Evolutionary conservation across 257 asterid genomes (phyloP).

Genomic region (Fraxinus anomala): DNA sequence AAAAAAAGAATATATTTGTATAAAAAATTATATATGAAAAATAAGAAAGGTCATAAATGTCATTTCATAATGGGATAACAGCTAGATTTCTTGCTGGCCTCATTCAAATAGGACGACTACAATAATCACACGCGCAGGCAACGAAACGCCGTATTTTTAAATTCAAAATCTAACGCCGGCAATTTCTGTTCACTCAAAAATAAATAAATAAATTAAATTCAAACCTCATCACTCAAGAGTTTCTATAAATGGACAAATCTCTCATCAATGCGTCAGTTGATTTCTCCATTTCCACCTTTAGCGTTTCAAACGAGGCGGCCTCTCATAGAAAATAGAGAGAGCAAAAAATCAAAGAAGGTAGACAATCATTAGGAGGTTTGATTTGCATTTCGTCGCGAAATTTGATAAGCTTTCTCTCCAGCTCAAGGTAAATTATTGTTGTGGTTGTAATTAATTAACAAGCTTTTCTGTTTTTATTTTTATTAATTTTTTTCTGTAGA

Average conservation of each 20-base stretch:
- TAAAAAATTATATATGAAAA: too few relatives aligned
- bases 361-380: not conserved
- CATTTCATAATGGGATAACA: not conserved
- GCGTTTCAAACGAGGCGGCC: not conserved
- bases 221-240: not conserved
- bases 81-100: not conserved
- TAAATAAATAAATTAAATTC: too few relatives aligned
- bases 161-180: not conserved
- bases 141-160: not conserved
- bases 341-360: not conserved
- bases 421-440: not conserved
- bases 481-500: not conserved
- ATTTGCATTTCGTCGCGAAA: not conserved
- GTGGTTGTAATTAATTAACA: not conserved
- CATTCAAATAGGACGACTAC: not conserved
- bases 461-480: not conserved
- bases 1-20: too few relatives aligned
- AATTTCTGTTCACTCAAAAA: not conserved
- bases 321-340: not conserved
- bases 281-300: not conserved
- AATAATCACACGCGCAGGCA: not conserved
- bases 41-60: not conserved
- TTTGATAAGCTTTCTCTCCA: not conserved
- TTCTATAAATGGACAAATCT: not conserved
- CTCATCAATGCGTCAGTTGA: not conserved